Evolutionary conservation across 441 rosid species (phyloP).

Genomic region (Populus hybrid): DNA sequence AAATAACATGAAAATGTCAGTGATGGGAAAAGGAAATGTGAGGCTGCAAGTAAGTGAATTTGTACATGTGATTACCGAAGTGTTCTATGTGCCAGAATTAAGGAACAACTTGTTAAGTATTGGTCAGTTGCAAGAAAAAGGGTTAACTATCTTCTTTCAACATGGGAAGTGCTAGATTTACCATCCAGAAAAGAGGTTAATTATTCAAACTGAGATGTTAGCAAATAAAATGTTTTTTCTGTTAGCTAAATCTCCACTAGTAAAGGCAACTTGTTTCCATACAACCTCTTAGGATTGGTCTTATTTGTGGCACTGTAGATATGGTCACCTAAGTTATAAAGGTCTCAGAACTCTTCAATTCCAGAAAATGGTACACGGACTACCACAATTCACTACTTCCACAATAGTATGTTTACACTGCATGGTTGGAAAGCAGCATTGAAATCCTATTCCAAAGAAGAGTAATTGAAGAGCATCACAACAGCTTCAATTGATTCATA

Average conservation of each 20-base stretch:
- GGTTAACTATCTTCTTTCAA: too few relatives aligned
- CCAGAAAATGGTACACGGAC: slow-evolving; percentile 1
- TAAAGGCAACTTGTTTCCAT: too few relatives aligned
- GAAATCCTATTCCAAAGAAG: neutral
- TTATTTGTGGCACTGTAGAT: slow-evolving; percentile 14
- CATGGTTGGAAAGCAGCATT: slow-evolving; percentile 1
- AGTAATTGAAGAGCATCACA: slow-evolving; percentile 9
- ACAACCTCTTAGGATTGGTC: neutral
- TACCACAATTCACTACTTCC: neutral
- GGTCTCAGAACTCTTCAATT: neutral
- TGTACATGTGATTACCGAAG: too few relatives aligned
- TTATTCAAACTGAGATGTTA: neutral
- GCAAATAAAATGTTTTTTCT: neutral
- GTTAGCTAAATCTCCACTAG: too few relatives aligned
- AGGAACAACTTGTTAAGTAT: too few relatives aligned
- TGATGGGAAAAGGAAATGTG: too few relatives aligned
- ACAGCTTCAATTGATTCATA: neutral
- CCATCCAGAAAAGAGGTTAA: too few relatives aligned
- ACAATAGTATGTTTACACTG: neutral
- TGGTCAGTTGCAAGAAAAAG: too few relatives aligned
- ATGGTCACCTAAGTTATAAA: slow-evolving; percentile 8
- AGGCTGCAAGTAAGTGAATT: too few relatives aligned
- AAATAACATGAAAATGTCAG: too few relatives aligned
- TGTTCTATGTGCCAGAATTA: too few relatives aligned
- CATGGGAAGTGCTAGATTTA: too few relatives aligned